Conservation (phyloP, 768 basidiomycete genomes). For the Coprinellus aureogranulatus region DNA sequence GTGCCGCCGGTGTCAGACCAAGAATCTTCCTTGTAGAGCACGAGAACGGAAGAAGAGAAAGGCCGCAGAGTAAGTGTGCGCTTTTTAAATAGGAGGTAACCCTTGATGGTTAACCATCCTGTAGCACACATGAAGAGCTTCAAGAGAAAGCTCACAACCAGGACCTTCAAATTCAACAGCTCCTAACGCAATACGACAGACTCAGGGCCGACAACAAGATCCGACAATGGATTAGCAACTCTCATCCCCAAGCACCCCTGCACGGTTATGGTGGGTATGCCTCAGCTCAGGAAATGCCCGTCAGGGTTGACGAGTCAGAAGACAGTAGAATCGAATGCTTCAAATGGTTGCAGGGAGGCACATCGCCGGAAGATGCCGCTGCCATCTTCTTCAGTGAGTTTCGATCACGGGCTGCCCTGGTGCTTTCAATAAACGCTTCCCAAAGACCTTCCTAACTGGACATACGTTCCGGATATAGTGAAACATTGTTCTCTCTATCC, state of each 20-base stretch:
- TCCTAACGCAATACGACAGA: constrained; percentile 46
- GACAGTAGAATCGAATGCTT: constrained; percentile 11
- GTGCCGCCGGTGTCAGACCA: constrained; percentile 49
- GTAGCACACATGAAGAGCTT: constrained; percentile 56
- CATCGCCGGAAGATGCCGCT: constrained; percentile 37
- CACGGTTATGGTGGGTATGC: constrained; percentile 4
- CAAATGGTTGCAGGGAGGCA: constrained; percentile 25
- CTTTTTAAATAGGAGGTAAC: background rate
- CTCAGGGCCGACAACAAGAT: constrained; percentile 39
- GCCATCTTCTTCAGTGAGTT: constrained; percentile 31
- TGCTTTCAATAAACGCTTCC: constrained; percentile 6
- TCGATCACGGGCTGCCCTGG: constrained; percentile 18
- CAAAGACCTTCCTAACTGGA: constrained; percentile 15
- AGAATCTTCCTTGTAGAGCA: constrained; percentile 44
- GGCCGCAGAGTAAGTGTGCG: constrained; percentile 46
- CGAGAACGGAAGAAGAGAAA: constrained; percentile 56
- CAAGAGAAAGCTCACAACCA: constrained; percentile 44
- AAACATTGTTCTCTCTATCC: constrained; percentile 48
- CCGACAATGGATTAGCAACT: constrained; percentile 38
- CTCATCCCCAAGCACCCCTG: constrained; percentile 18
- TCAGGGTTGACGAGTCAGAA: background rate
- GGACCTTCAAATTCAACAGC: constrained; percentile 42
- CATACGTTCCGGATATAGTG: constrained; percentile 44
- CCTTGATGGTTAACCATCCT: background rate
- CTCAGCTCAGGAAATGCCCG: background rate